Conservation (phyloP, 2,329 filamentous ascomycete species). For the Sporothrix euskadiensis region DNA sequence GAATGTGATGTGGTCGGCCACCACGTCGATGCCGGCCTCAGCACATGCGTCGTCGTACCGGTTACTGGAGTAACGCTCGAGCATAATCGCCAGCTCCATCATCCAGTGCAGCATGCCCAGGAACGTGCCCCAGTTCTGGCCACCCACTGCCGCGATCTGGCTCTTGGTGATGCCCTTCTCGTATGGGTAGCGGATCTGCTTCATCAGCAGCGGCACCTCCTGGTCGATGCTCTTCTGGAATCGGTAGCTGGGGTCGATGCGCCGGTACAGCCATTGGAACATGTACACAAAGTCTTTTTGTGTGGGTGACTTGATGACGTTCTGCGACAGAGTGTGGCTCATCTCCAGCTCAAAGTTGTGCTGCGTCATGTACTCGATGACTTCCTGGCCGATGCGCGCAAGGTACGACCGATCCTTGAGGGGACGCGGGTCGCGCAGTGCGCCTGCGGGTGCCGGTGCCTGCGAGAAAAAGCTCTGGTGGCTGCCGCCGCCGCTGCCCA, state of each 20-base stretch:
- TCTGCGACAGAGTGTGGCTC: slow-evolving; percentile 89
- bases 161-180: slow-evolving; percentile 96
- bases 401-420: slow-evolving; percentile 80
- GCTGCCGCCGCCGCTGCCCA: slow-evolving; percentile 41
- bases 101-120: slow-evolving; percentile 95
- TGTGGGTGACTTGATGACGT: slow-evolving; percentile 88
- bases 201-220: slow-evolving; percentile 88
- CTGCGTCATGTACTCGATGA: slow-evolving; percentile 86
- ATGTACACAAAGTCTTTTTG: slow-evolving; percentile 98
- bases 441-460: slow-evolving; percentile 75
- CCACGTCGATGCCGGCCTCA: slow-evolving; percentile 84
- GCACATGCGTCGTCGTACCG: slow-evolving; percentile 88
- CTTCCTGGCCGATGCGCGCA: slow-evolving; percentile 78
- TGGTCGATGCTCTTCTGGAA: slow-evolving; percentile 95
- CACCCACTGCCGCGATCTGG: slow-evolving; percentile 89
- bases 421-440: slow-evolving; percentile 82
- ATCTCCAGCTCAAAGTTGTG: slow-evolving; percentile 98
- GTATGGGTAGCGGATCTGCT: slow-evolving; percentile 92
- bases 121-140: slow-evolving; percentile 96
- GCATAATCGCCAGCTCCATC: slow-evolving; percentile 95
- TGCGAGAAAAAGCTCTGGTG: slow-evolving; percentile 96
- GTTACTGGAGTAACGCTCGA: slow-evolving; percentile 76
- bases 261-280: slow-evolving; percentile 96
- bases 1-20: slow-evolving; percentile 89
- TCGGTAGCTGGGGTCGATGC: slow-evolving; percentile 88